These are phyloP conservation scores for Heterobasidion occidentale DNA, from an alignment of 1,284 basidiomycete species.

Conservation along the genomic window DNA sequence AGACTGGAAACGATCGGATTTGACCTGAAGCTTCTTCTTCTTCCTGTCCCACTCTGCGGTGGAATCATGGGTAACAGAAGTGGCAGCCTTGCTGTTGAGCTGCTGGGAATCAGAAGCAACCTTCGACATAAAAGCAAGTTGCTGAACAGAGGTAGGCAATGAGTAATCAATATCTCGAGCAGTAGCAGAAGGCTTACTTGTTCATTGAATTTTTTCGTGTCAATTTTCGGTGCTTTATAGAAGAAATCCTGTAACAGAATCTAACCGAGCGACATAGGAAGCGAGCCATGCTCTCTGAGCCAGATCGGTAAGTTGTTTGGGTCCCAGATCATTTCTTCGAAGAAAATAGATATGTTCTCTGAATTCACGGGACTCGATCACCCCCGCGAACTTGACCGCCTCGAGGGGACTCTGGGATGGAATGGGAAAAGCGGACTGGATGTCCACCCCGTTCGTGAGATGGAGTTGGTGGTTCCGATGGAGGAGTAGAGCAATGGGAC, in stretches of 20 bases:
- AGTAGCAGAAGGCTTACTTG: neutral
- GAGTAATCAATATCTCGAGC: neutral
- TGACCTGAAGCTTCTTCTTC: conserved; percentile 20
- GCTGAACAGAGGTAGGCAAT: conserved; percentile 10
- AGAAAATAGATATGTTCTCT: conserved; percentile 3
- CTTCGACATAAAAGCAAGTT: conserved; percentile 35
- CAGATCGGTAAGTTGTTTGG: conserved; percentile 16
- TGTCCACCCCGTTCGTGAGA: conserved; percentile 40
- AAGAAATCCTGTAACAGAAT: conserved; percentile 26
- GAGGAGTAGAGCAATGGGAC: conserved; percentile 32
- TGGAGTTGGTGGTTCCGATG: conserved; percentile 30
- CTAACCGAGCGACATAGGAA: conserved; percentile 26
- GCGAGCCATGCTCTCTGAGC: conserved; percentile 49
- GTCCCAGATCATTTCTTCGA: conserved; percentile 4
- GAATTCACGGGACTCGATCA: conserved; percentile 2
- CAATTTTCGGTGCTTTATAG: conserved; percentile 8
- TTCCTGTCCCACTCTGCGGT: conserved; percentile 15
- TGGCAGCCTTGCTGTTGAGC: conserved; percentile 37
- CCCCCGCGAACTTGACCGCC: conserved; percentile 2
- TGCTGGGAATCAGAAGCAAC: conserved; percentile 39
- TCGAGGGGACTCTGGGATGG: conserved; percentile 1
- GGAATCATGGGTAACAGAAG: conserved; percentile 30
- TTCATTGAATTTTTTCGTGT: conserved; percentile 7
- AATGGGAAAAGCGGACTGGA: conserved; percentile 37
- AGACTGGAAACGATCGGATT: conserved; percentile 17